phyloP scores from a whole-genome alignment of 163 green algal genomes.

The Volvox carteri region DNA sequence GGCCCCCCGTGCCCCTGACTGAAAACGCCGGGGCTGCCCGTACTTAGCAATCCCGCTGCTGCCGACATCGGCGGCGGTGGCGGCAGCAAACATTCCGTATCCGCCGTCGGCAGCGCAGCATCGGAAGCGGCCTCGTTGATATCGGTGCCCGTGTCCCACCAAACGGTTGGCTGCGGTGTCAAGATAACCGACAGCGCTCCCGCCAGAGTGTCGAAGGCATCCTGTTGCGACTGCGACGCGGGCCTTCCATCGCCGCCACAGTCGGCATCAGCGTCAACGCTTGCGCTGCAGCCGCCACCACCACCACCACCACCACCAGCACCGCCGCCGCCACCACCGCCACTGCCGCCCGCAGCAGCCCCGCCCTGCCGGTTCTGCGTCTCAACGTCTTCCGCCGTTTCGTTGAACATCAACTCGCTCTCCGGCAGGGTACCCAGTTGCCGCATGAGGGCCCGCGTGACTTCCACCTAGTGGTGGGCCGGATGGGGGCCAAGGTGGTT shows the following conservation, averaged over 20 bases:
- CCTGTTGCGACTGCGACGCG: not conserved
- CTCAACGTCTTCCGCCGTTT: slow-evolving; percentile 11
- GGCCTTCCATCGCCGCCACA: not conserved
- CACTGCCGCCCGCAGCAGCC: not conserved
- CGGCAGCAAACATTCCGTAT: not conserved
- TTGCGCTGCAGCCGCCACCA: not conserved
- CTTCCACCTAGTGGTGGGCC: slow-evolving; percentile 4
- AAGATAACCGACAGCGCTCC: slow-evolving; percentile 38
- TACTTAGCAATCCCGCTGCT: not conserved
- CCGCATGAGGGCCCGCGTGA: slow-evolving; percentile 34
- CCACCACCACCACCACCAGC: no score
- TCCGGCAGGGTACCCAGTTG: slow-evolving; percentile 8
- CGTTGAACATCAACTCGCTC: not conserved
- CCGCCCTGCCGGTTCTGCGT: not conserved
- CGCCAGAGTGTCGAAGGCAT: not conserved
- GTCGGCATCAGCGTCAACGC: no score
- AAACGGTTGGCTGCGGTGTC: slow-evolving; percentile 27
- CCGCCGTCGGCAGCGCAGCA: slow-evolving; percentile 31
- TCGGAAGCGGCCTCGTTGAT: slow-evolving; percentile 12
- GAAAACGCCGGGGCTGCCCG: no score
- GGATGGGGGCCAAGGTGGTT: no score
- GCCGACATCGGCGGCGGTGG: not conserved
- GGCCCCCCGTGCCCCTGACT: no score
- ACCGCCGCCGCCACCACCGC: not conserved
- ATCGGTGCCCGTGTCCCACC: not conserved